These are phyloP conservation scores for Diplodia seriata DNA, from an alignment of 2,329 filamentous ascomycete species.

Conservation along the genomic window DNA sequence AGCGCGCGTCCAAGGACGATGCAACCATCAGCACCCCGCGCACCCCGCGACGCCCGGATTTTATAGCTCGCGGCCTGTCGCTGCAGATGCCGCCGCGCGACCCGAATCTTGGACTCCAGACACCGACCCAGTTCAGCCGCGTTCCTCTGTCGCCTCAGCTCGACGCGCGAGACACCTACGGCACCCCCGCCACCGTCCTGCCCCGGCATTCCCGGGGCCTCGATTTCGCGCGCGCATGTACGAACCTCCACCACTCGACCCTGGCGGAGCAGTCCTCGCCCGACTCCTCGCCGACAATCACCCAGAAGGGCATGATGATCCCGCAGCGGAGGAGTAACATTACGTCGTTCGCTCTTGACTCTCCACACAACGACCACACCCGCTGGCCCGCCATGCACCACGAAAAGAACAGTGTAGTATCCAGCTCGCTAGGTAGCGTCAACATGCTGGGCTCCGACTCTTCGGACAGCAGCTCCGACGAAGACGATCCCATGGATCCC, in stretches of 20 bases:
- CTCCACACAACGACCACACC: conserved; percentile 66
- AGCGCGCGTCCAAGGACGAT: conserved; percentile 56
- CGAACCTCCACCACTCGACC: conserved; percentile 93
- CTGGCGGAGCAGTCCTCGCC: conserved; percentile 87
- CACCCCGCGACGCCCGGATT: conserved; percentile 74
- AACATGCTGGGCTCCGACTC: conserved; percentile 82
- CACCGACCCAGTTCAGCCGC: conserved; percentile 60
- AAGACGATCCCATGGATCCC: conserved; percentile 56
- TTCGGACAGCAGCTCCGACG: conserved; percentile 72
- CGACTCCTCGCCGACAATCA: conserved; percentile 86
- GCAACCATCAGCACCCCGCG: conserved; percentile 50
- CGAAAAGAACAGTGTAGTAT: conserved; percentile 53
- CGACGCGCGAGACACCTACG: conserved; percentile 83
- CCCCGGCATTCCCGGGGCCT: conserved; percentile 87
- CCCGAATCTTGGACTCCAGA: conserved; percentile 46
- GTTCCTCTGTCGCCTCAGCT: conserved; percentile 83
- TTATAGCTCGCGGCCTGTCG: conserved; percentile 69
- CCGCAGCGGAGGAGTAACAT: conserved; percentile 59
- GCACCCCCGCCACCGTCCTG: conserved; percentile 84
- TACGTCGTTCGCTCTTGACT: conserved; percentile 60
- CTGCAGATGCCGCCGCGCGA: conserved; percentile 71
- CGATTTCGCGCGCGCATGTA: conserved; percentile 92
- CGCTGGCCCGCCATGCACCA: conserved; percentile 72
- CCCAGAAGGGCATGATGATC: conserved; percentile 69
- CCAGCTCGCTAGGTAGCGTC: conserved; percentile 81